Evolutionary conservation across 225 moss, liverwort and hornwort genomes (phyloP).

Genomic region (Neckera pumila): DNA sequence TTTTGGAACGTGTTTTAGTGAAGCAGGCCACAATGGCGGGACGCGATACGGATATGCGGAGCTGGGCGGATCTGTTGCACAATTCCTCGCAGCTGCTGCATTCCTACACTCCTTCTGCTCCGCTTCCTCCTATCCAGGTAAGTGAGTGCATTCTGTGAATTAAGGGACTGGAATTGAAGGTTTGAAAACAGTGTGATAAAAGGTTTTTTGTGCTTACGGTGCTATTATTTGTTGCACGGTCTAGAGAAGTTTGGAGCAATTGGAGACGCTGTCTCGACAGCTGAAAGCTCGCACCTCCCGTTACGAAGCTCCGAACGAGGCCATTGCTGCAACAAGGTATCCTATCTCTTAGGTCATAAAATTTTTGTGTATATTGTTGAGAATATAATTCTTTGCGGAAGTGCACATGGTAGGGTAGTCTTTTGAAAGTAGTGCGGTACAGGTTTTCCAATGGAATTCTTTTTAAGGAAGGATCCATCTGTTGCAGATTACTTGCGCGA

Average conservation of each 20-base stretch:
- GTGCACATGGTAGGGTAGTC: neutral
- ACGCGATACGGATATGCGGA: slow-evolving; percentile 84
- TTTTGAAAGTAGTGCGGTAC: neutral
- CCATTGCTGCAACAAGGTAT: slow-evolving; percentile 93
- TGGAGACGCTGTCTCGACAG: slow-evolving; percentile 48
- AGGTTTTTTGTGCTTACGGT: neutral
- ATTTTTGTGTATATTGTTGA: neutral
- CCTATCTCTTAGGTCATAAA: neutral
- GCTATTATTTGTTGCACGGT: neutral
- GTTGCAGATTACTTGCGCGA: slow-evolving; percentile 75
- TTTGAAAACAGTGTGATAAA: neutral
- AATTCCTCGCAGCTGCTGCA: slow-evolving; percentile 91
- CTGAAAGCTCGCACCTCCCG: slow-evolving; percentile 90
- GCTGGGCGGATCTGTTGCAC: slow-evolving; percentile 92
- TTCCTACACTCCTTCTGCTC: slow-evolving; percentile 78
- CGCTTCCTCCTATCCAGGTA: slow-evolving; percentile 92
- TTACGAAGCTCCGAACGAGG: slow-evolving; percentile 86
- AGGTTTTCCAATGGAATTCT: neutral
- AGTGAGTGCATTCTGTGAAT: neutral
- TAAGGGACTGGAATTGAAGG: neutral
- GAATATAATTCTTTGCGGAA: neutral
- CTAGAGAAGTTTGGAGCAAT: slow-evolving; percentile 87
- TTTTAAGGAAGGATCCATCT: neutral
- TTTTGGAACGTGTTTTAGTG: neutral
- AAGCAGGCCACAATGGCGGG: slow-evolving; percentile 42